Evolutionary conservation across 495 filamentous ascomycete species (phyloP).

Genomic region (Penicillium coffeae): DNA sequence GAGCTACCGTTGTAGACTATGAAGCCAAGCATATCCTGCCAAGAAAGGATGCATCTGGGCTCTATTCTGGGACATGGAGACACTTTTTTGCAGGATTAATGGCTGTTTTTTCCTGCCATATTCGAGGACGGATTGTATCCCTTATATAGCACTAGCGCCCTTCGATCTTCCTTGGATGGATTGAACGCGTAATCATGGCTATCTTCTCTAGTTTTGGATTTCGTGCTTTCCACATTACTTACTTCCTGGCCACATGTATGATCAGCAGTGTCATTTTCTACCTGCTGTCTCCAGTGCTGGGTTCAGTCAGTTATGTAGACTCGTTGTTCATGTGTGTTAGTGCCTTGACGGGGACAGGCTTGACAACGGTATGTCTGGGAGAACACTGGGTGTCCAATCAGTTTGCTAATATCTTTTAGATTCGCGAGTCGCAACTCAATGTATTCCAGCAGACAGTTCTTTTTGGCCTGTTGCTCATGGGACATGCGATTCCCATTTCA

Average conservation of each 20-base stretch:
- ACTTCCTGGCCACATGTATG: conserved; percentile 64
- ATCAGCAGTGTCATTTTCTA: conserved; percentile 69
- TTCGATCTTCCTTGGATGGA: not conserved
- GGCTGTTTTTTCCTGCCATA: too few relatives aligned
- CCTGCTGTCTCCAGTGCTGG: conserved; percentile 55
- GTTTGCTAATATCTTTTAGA: conserved; percentile 17
- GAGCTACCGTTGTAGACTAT: not conserved
- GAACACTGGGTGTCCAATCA: too few relatives aligned
- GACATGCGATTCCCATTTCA: conserved; percentile 51
- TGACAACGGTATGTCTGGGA: conserved; percentile 63
- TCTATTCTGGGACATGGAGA: not conserved
- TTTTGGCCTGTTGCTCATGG: conserved; percentile 67
- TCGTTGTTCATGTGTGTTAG: conserved; percentile 70
- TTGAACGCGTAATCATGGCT: not conserved
- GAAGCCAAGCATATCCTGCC: not conserved
- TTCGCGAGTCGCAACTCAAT: conserved; percentile 61
- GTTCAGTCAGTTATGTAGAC: conserved; percentile 67
- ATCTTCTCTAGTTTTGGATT: conserved; percentile 30
- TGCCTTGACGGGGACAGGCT: conserved; percentile 74
- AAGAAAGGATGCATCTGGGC: not conserved
- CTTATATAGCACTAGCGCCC: not conserved
- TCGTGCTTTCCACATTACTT: conserved; percentile 69
- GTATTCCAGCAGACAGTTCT: conserved; percentile 69
- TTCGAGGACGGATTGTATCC: too few relatives aligned
- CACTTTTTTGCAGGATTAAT: too few relatives aligned